Evolutionary conservation across 1,284 basidiomycete genomes (phyloP).

Genomic region (Cryptococcus jaspeensis): DNA sequence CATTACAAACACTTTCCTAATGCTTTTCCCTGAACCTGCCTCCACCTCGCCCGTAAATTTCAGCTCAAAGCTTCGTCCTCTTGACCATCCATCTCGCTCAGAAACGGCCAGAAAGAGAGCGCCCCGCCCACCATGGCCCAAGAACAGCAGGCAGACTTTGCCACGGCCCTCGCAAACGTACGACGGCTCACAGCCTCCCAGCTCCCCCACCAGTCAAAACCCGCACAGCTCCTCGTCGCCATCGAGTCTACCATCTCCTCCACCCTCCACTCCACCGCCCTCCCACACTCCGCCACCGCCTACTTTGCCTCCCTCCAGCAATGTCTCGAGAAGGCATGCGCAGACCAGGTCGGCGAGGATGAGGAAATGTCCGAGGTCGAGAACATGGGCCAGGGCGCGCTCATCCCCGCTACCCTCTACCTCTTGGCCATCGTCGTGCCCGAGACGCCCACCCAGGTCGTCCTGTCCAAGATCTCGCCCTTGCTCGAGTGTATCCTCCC

Average conservation of each 20-base stretch:
- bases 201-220: conserved; percentile 82
- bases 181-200: conserved; percentile 79
- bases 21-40: neutral
- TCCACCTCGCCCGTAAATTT: neutral
- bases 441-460: conserved; percentile 61
- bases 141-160: conserved; percentile 23
- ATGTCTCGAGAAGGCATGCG: conserved; percentile 48
- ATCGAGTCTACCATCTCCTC: conserved; percentile 76
- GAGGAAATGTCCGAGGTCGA: conserved; percentile 47
- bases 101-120: too few species aligned
- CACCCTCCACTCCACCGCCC: conserved; percentile 52
- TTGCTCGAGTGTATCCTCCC: conserved; percentile 69
- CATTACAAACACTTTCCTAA: neutral
- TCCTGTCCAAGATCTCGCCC: conserved; percentile 45
- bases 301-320: conserved; percentile 80
- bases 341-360: conserved; percentile 42
- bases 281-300: conserved; percentile 75
- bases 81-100: conserved; percentile 1
- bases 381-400: conserved; percentile 64
- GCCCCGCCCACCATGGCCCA: conserved; percentile 19
- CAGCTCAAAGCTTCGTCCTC: neutral
- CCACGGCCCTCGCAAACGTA: conserved; percentile 72
- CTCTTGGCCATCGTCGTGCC: conserved; percentile 74
- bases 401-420: conserved; percentile 84
- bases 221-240: conserved; percentile 82